Evolutionary conservation across 345 rosid species (phyloP).

Genomic region (Noccaea caerulescens): DNA sequence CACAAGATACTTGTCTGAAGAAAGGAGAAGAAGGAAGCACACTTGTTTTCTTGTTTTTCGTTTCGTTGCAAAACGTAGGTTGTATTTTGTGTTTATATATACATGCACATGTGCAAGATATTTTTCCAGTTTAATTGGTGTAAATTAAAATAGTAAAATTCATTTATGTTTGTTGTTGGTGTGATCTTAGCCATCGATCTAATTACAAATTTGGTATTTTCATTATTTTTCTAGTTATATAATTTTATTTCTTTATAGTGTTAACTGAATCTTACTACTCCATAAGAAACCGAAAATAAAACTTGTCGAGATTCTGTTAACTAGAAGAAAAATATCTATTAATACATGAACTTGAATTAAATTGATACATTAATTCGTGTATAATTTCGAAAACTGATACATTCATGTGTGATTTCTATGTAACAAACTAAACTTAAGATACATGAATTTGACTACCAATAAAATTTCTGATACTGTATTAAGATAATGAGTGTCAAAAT

Average conservation of each 20-base stretch:
- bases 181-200: slow-evolving; percentile 11
- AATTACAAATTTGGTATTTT: slow-evolving; percentile 5
- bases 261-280: slow-evolving; percentile 29
- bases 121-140: slow-evolving; percentile 16
- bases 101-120: neutral
- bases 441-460: slow-evolving; percentile 7
- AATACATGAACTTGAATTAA: neutral
- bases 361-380: neutral
- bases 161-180: neutral
- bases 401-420: neutral
- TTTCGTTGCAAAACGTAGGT: neutral
- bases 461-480: too few relatives aligned
- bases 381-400: neutral
- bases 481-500: too few relatives aligned
- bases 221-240: neutral
- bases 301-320: slow-evolving; percentile 1
- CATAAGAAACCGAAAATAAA: slow-evolving; percentile 1
- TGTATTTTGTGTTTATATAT: neutral
- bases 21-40: neutral
- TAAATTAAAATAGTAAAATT: slow-evolving; percentile 4
- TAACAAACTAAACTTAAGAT: neutral
- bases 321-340: neutral
- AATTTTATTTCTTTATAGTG: neutral
- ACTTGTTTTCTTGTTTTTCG: neutral
- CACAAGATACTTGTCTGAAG: neutral